Base-by-base conservation (phyloP, 371 early-diverging fungal genomes). In the Rhizopus arrhizus region DNA sequence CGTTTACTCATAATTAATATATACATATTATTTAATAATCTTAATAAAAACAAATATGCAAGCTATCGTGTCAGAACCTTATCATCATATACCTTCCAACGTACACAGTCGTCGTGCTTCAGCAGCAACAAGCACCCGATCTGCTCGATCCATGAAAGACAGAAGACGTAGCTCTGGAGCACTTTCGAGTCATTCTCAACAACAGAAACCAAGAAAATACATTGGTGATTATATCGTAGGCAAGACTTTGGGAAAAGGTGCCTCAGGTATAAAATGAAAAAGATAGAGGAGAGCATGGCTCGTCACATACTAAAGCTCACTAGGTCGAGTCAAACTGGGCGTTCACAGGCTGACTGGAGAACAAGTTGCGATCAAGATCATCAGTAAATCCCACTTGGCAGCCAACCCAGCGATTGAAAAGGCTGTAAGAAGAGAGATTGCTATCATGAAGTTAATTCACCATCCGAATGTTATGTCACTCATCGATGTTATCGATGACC, bases 401-500 rank as follows among this genome's bases (percentile, higher is more conserved):
- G 67, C 73, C 31, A 69, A 87, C 78, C 79, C 84, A 68, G 61
- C 88, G 66, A 66, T 84, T 77, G 70, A 89, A 80, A 73, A 89
- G 80, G 77, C 80, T 11, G 88, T 91, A 41, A 73, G 83, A 48
- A 74, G 85, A 29, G 91, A 91, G 68, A 87, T 91, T 58, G 91
- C 90, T 12, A 88, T 91, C 36, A 75, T 91, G 74, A 89, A 91
- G 58, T 77, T 89, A 35, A 82, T 83, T 46, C 65, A 73, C 38
- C 91, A 91, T 64, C 88, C 88, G 7, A 84, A 89, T 61, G 83
- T 91, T 28, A 89, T 91, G 68, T 65, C 76, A 33, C 64, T 91
- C 28, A 62, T 77, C 32, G 91, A 91, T 72, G 90, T 91, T 2
- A 89, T 91, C 61, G 91, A 91, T 56, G 88, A 88, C 57, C 69